Evolutionary conservation across 2,329 filamentous ascomycete genomes (phyloP).

Genomic region (Phyllosticta citribraziliensis): DNA sequence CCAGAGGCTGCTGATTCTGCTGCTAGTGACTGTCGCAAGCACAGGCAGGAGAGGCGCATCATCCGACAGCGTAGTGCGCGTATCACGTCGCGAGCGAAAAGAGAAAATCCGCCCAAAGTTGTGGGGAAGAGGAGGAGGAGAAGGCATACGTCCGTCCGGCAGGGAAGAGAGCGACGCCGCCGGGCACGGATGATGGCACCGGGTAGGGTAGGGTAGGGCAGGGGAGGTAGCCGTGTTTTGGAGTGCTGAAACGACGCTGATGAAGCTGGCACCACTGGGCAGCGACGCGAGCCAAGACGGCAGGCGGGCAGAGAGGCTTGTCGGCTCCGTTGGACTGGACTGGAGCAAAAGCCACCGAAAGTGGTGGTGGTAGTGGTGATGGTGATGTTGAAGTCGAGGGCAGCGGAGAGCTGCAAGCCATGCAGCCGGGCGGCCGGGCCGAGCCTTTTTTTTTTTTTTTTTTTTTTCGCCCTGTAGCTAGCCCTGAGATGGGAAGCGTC

Average conservation of each 20-base stretch:
- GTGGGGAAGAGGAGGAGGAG: not conserved
- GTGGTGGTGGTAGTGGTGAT: not conserved
- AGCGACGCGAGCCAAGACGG: not conserved
- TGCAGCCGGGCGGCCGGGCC: constrained; percentile 1
- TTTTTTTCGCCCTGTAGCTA: not conserved
- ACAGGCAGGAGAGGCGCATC: too few relatives aligned
- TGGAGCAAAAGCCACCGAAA: not conserved
- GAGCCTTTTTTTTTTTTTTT: constrained; percentile 3
- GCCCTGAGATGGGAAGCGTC: not conserved
- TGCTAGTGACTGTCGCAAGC: too few relatives aligned
- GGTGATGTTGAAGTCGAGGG: not conserved
- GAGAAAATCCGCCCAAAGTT: not conserved
- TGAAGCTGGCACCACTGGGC: not conserved
- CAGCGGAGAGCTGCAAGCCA: not conserved
- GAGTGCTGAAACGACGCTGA: not conserved
- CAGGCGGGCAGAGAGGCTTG: not conserved
- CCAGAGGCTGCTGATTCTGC: too few relatives aligned
- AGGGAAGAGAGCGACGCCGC: too few relatives aligned
- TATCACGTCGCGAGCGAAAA: not conserved
- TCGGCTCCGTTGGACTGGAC: not conserved
- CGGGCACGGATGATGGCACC: not conserved
- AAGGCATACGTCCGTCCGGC: too few relatives aligned
- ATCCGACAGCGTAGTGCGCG: not conserved
- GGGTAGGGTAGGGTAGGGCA: too few relatives aligned
- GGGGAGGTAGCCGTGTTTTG: not conserved